Evolutionary conservation across 441 rosid genomes (phyloP).

Genomic region (Corymbia citriodora): DNA sequence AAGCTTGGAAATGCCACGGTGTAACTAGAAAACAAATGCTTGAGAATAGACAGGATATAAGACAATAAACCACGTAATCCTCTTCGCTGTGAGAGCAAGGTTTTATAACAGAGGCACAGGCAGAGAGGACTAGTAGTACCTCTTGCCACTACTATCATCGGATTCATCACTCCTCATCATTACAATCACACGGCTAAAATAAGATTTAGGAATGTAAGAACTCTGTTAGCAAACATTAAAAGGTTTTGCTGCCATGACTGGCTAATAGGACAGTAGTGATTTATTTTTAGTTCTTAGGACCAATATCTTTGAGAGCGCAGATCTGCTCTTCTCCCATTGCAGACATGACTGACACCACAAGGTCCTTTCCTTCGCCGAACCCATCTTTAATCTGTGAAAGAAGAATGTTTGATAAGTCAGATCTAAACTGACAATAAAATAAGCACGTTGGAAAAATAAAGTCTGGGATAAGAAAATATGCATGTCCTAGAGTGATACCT

Average conservation of each 20-base stretch:
- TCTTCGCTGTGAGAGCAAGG: not conserved
- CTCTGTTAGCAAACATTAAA: not conserved
- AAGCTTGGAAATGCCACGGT: not conserved
- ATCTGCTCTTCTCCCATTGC: not conserved
- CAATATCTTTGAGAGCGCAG: not conserved
- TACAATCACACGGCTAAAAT: not conserved
- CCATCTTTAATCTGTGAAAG: slow-evolving; percentile 1
- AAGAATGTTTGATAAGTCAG: not conserved
- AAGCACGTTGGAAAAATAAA: not conserved
- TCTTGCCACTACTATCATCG: not conserved
- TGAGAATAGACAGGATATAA: not conserved
- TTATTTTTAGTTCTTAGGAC: not conserved
- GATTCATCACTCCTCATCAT: not conserved
- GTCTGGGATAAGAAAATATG: not conserved
- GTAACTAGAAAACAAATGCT: not conserved
- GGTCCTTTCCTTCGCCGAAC: not conserved
- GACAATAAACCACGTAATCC: not conserved
- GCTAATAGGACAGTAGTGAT: not conserved
- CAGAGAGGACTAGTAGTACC: not conserved
- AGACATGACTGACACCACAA: not conserved
- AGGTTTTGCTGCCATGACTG: not conserved
- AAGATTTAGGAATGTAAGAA: not conserved
- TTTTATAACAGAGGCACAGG: not conserved
- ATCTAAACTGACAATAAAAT: not conserved
- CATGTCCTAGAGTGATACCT: not conserved